Evolutionary conservation across 1,284 basidiomycete species (phyloP).

Genomic region (Melampsora occidentalis): DNA sequence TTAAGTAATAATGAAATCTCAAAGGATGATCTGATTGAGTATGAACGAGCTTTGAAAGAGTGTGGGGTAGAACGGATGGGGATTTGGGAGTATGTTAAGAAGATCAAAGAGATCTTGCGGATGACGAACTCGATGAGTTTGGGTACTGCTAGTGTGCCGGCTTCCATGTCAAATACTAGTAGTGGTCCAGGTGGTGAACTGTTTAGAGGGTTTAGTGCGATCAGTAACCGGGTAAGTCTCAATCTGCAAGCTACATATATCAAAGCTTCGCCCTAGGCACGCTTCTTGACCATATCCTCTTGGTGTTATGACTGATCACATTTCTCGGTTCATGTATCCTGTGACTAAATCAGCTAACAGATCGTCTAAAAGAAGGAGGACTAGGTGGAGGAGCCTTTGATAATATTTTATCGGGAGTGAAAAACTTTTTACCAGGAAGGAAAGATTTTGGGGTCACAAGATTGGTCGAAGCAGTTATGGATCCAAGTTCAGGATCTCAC

Average conservation of each 20-base stretch:
- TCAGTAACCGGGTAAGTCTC: constrained; percentile 75
- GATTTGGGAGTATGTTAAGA: constrained; percentile 87
- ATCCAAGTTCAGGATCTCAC: constrained; percentile 83
- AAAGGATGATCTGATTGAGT: constrained; percentile 80
- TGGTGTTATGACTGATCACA: neutral
- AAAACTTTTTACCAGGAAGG: constrained; percentile 93
- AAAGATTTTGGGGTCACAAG: constrained; percentile 91
- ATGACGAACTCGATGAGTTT: constrained; percentile 65
- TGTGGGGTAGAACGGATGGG: constrained; percentile 70
- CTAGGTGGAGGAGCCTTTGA: constrained; percentile 66
- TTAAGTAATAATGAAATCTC: constrained; percentile 77
- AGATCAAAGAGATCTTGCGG: constrained; percentile 79
- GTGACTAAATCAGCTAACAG: constrained; percentile 66
- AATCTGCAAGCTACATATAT: neutral
- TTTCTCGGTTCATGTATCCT: constrained; percentile 43
- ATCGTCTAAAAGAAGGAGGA: constrained; percentile 87
- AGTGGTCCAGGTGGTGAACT: constrained; percentile 69
- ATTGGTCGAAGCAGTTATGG: constrained; percentile 92
- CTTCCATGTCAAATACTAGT: constrained; percentile 53
- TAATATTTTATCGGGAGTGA: constrained; percentile 93
- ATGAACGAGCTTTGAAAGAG: constrained; percentile 78
- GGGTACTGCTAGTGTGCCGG: constrained; percentile 73
- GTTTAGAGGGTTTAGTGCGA: constrained; percentile 84
- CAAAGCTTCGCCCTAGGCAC: neutral
- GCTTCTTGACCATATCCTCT: neutral